Evolutionary conservation across 2,329 filamentous ascomycete genomes (phyloP).

Genomic region (Cercospora zeina): DNA sequence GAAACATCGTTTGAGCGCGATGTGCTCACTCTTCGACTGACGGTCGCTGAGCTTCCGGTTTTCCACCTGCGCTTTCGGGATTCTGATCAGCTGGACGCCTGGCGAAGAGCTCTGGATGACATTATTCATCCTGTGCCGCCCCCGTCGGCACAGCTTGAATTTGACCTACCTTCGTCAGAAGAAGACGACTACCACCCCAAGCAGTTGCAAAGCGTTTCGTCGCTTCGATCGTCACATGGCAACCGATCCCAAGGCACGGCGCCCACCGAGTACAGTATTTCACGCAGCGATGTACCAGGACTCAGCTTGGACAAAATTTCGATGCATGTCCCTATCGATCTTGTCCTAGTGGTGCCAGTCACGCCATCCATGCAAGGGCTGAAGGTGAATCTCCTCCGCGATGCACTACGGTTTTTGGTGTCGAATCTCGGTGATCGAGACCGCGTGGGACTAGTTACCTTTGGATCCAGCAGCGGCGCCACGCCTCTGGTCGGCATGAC

Average conservation of each 20-base stretch:
- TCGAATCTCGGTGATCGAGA: slow-evolving; percentile 86
- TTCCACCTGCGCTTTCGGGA: slow-evolving; percentile 92
- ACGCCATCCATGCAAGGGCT: slow-evolving; percentile 99
- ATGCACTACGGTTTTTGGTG: slow-evolving; percentile 90
- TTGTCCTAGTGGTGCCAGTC: slow-evolving; percentile 94
- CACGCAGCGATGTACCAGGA: slow-evolving; percentile 51
- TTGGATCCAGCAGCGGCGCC: slow-evolving; percentile 89
- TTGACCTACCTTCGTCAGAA: slow-evolving; percentile 66
- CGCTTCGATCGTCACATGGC: slow-evolving; percentile 78
- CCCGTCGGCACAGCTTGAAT: slow-evolving; percentile 65
- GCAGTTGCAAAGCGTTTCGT: slow-evolving; percentile 69
- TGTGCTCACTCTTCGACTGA: slow-evolving; percentile 83
- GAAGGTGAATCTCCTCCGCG: slow-evolving; percentile 91
- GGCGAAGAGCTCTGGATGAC: slow-evolving; percentile 84
- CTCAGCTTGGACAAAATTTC: slow-evolving; percentile 51
- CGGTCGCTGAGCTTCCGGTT: slow-evolving; percentile 85
- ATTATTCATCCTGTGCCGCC: slow-evolving; percentile 68
- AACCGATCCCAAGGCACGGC: slow-evolving; percentile 82
- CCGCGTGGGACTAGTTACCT: slow-evolving; percentile 95
- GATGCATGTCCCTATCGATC: slow-evolving; percentile 86
- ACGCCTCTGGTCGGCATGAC: slow-evolving; percentile 98
- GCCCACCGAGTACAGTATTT: slow-evolving; percentile 85
- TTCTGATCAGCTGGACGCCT: slow-evolving; percentile 79
- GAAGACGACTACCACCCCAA: slow-evolving; percentile 47
- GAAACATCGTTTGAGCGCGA: slow-evolving; percentile 73